Conservation (phyloP, 805 yeast genomes). For the Cyberlindnera amylophila region DNA sequence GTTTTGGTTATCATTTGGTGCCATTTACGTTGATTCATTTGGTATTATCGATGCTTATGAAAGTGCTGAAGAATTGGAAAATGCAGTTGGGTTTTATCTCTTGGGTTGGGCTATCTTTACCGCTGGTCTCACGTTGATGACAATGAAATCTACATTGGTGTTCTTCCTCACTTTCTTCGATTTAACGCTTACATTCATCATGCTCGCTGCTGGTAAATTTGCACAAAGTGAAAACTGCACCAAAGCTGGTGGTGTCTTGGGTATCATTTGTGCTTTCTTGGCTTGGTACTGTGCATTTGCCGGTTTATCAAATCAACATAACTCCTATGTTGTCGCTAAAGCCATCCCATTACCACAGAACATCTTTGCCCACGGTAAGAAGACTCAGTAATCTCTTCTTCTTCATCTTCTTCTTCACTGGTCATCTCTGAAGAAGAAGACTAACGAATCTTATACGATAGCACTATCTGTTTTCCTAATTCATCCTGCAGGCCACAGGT, state of each 20-base stretch:
- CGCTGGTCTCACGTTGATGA: slow-evolving; percentile 40
- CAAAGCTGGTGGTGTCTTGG: slow-evolving; percentile 62
- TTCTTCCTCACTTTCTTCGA: slow-evolving; percentile 44
- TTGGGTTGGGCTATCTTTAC: slow-evolving; percentile 56
- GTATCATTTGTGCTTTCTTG: slow-evolving; percentile 54
- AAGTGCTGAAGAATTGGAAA: slow-evolving; percentile 34
- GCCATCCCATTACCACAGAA: slow-evolving; percentile 33
- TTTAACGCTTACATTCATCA: slow-evolving; percentile 44
- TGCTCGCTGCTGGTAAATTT: slow-evolving; percentile 44
- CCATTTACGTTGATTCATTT: slow-evolving; percentile 49
- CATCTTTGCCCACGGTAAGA: slow-evolving; percentile 11
- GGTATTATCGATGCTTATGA: slow-evolving; percentile 44
- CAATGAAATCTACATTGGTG: slow-evolving; percentile 47
- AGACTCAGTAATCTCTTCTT: slow-evolving; percentile 9
- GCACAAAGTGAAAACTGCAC: slow-evolving; percentile 34
- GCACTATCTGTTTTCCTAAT: no score
- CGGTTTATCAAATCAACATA: slow-evolving; percentile 61
- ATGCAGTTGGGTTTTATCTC: slow-evolving; percentile 49
- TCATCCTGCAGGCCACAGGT: no score
- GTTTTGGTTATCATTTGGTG: slow-evolving; percentile 64
- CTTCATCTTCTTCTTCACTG: not conserved
- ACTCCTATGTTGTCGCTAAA: slow-evolving; percentile 47
- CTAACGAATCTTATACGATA: no score
- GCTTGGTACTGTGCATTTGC: slow-evolving; percentile 74
- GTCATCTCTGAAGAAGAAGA: no score